Evolutionary conservation across 2,329 filamentous ascomycete genomes (phyloP), one percentile per base, ranked within the genome.

Genomic region (Penicillium corylophilum): DNA sequence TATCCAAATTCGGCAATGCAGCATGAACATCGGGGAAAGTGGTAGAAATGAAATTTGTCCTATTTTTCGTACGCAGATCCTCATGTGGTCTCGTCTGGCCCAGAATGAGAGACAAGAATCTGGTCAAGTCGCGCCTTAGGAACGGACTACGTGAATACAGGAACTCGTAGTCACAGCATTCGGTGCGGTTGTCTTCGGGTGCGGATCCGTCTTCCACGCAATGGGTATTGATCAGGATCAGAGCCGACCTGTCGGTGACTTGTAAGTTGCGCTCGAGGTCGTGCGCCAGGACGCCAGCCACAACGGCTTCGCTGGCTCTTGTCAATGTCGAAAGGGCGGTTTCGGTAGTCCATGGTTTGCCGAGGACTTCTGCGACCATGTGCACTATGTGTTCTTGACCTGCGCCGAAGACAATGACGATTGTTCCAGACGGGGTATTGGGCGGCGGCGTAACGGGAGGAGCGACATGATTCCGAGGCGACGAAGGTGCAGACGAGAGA

Each of bases 1-100:
- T 94, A 69, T 94, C 89, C 53, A 95, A 79, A 65, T 95, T 94
- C 1, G 89, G 88, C 42, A 95, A 76, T 8, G 90, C 90, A 4
- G 88, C 86, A 55, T 87, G 86, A 8, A 95, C 88, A 67, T 95
- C 89, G 0, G 90, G 88, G 60, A 95, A 95, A 0, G 90, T 95
- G 1, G 89, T 94, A 4, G 90, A 94, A 59, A 95, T 90, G 65
- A 94, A 85, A 61, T 89, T 92, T 0, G 89, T 94, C 64, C 89
- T 82, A 36, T 83, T 80, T 67, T 94, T 94, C 45, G 85, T 71
- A 26, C 68, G 65, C 46, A 95, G 76, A 50, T 88, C 86, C 61
- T 88, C 85, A 67, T 95, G 89, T 50, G 88, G 87, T 64, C 83
- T 86, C 57, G 87, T 86, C 73, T 94, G 89, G 9, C 90, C 90